A percentile compares a stretch with the other conserved stretches of the same genome.
These are phyloP conservation scores for Mycena polygramma DNA, from an alignment of 768 basidiomycete genomes.

Conservation along the genomic window DNA sequence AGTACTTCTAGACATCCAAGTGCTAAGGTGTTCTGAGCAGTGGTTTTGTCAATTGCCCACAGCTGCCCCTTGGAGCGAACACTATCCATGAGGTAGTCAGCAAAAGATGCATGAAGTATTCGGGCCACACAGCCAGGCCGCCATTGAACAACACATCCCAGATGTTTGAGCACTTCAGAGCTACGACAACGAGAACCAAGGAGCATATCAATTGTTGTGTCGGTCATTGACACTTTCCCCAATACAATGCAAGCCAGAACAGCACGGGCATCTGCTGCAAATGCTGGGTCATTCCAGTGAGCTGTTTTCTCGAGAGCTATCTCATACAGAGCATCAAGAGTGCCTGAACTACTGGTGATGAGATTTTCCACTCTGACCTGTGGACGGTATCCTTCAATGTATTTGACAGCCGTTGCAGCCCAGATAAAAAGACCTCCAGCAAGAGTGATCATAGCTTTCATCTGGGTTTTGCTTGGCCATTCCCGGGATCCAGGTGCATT, in stretches of 20 bases:
- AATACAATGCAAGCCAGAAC: no score
- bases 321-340: neutral
- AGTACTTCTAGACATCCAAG: neutral
- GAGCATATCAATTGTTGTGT: no score
- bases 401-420: neutral
- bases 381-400: neutral
- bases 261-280: neutral
- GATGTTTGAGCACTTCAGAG: no score
- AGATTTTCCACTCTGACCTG: neutral
- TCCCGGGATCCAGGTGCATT: neutral
- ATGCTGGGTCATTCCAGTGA: neutral
- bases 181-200: no score
- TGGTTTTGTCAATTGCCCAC: neutral
- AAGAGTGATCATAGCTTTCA: neutral
- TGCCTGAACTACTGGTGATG: neutral
- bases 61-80: neutral
- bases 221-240: no score
- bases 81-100: neutral
- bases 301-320: neutral
- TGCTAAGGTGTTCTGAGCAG: neutral
- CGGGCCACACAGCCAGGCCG: no score
- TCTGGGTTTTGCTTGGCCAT: neutral
- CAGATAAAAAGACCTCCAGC: neutral
- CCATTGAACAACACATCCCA: no score
- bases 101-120: neutral